Evolutionary conservation across 257 asterid species (phyloP).

Genomic region (Gardenia jasminoides): DNA sequence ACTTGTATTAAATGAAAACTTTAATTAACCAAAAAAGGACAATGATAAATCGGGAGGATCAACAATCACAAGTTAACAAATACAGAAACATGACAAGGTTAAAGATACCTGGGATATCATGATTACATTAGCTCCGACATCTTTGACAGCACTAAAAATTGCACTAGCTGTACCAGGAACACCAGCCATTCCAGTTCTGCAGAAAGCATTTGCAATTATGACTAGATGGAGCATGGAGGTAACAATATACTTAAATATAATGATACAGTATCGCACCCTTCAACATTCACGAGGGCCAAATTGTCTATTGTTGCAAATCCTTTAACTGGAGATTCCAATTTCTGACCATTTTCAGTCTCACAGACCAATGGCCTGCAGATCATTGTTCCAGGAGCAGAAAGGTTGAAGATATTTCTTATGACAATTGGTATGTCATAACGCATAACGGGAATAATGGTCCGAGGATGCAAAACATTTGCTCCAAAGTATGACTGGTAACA

Average conservation of each 20-base stretch:
- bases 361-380: constrained; percentile 56
- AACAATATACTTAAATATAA: background rate
- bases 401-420: constrained; percentile 95
- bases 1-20: constrained; percentile 21
- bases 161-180: constrained; percentile 97
- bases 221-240: background rate
- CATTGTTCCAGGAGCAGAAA: constrained; percentile 87
- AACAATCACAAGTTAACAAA: background rate
- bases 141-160: constrained; percentile 91
- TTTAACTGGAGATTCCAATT: constrained; percentile 69
- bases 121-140: constrained; percentile 95
- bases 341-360: constrained; percentile 49
- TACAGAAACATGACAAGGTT: background rate
- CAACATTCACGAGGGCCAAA: constrained; percentile 96
- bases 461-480: constrained; percentile 96
- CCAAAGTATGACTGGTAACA: constrained; percentile 90
- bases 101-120: constrained; percentile 90
- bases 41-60: background rate
- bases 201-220: constrained; percentile 22
- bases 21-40: background rate
- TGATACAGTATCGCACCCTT: constrained; percentile 60
- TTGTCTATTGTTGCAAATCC: constrained; percentile 99
- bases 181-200: constrained; percentile 99
- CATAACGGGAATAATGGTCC: constrained; percentile 99
- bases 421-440: constrained; percentile 91